These are phyloP conservation scores for Mycena amicta DNA, from an alignment of 768 basidiomycete genomes.

Conservation along the genomic window DNA sequence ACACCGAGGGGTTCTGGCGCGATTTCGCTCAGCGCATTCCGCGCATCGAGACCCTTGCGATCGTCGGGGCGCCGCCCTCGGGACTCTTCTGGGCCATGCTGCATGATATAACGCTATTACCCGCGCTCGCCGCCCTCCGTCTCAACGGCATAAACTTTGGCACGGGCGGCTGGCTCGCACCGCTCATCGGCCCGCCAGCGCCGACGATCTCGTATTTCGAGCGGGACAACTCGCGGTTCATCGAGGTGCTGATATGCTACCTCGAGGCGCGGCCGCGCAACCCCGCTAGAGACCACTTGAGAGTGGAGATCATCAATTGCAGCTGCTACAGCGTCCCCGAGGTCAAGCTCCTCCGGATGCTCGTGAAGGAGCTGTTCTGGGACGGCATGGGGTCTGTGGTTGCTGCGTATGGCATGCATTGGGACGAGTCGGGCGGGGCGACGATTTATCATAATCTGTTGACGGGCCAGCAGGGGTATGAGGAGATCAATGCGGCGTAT, in stretches of 20 bases:
- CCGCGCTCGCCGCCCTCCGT: background rate
- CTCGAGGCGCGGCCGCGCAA: conserved; percentile 1
- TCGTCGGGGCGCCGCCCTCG: background rate
- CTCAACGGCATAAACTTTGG: background rate
- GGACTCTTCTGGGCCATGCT: conserved; percentile 7
- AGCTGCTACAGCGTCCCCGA: conserved; percentile 3
- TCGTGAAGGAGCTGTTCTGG: conserved; percentile 8
- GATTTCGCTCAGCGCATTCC: background rate
- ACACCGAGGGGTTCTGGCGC: background rate
- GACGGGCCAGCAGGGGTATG: background rate
- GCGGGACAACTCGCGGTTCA: conserved; percentile 7
- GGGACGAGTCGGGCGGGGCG: conserved; percentile 9
- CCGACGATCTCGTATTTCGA: conserved; percentile 11
- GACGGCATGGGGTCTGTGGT: background rate
- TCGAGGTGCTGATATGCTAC: conserved; percentile 9
- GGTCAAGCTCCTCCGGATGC: conserved; percentile 9
- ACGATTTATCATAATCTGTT: conserved; percentile 13
- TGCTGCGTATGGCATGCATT: conserved; percentile 1
- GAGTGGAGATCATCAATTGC: conserved; percentile 2
- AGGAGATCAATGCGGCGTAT: conserved; percentile 3
- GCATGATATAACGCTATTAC: conserved; percentile 2
- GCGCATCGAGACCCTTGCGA: background rate
- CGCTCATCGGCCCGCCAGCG: background rate
- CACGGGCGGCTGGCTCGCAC: conserved; percentile 5
- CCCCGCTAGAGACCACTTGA: background rate